Base-by-base conservation (phyloP, 1,284 basidiomycete genomes). In the Inonotus obliquus region DNA sequence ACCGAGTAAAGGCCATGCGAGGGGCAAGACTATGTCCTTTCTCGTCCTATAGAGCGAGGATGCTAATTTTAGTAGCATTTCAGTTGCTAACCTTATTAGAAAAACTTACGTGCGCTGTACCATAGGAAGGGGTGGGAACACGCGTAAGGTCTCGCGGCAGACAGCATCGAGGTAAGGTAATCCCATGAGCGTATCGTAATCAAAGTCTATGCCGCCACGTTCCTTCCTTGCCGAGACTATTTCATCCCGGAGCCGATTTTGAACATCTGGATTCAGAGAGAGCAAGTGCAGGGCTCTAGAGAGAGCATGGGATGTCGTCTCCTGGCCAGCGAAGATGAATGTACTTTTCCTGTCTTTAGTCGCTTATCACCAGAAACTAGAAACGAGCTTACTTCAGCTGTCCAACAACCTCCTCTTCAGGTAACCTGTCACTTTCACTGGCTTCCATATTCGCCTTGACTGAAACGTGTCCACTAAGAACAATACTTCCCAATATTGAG, bases 111-210 rank as follows among this genome's bases (percentile, higher is more conserved):
- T 44, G 39, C 56, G 23, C 14, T 2, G 7, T 13, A 57, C 19
- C 45, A 55, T 47, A 27, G 10, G 2, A 37, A 29, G 4, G 11
- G 56, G 57, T 4, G 51, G 57, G 29, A 38, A 67, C 49, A 69
- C 27, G 35, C 68, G 66, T 14, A 74, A 53, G 0, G 67, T 68
- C 63, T 74, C 74, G 27, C 69, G 66, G 49, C 72, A 66, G 19
- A 78, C 69, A n/a, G 69, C 70, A 59, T 78, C 72, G 37, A 77
- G 63, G 47, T 74, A 74, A 1, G 69, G 67, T 6, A 77, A 65
- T 9, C 65, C 66, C 60, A 73, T 73, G 32, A 79, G 65, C 10
- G 71, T 67, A 2, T 76, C 73, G 41, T 68, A 68, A 1, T 56
- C 52, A n/a, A 69, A 57, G 1, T 63, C 59, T n/a, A 45, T 57